Conservation (phyloP, 129 eudicot species). For the Sambucus nigra region DNA sequence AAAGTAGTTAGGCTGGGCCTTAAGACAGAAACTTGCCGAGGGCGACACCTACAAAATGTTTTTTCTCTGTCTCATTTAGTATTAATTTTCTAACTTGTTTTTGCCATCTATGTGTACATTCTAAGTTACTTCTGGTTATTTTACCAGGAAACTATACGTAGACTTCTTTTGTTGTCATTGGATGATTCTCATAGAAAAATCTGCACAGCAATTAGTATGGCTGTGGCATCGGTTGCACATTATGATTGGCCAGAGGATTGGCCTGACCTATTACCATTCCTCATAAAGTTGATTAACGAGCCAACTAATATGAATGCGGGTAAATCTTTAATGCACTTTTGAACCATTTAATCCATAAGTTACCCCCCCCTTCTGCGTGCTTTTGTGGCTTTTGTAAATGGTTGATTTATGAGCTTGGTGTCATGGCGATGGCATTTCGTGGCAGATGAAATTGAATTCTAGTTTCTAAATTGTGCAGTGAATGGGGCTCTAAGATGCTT, state of each 20-base stretch:
- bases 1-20: no score
- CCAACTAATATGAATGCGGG: constrained; percentile 78
- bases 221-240: constrained; percentile 78
- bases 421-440: constrained; percentile 8
- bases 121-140: constrained; percentile 11
- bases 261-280: constrained; percentile 79
- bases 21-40: no score
- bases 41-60: no score
- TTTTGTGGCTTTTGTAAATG: background rate
- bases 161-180: constrained; percentile 61
- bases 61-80: no score
- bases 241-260: constrained; percentile 98
- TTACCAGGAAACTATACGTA: constrained; percentile 58
- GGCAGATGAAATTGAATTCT: constrained; percentile 14
- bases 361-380: no score
- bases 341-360: background rate
- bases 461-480: constrained; percentile 39
- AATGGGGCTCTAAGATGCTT: constrained; percentile 94
- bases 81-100: background rate
- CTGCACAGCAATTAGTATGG: constrained; percentile 94
- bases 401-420: constrained; percentile 1
- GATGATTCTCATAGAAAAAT: constrained; percentile 76
- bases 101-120: background rate
- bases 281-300: constrained; percentile 63
- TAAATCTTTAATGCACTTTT: constrained; percentile 9